phyloP scores from a whole-genome alignment of 2,329 filamentous ascomycete genomes.

The Exophiala dermatitidis region DNA sequence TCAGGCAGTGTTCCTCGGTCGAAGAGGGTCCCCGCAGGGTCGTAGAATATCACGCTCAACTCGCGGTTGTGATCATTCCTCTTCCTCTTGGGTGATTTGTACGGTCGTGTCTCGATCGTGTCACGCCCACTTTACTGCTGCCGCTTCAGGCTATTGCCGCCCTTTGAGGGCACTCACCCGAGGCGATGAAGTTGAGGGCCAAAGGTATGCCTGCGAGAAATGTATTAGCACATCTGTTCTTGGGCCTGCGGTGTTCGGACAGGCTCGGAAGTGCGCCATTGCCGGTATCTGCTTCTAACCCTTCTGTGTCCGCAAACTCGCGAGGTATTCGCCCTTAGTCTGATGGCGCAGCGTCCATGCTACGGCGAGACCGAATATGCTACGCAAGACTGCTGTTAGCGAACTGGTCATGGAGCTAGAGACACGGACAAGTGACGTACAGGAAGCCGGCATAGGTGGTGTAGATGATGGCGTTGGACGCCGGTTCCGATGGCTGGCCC shows the following conservation, averaged over 20 bases:
- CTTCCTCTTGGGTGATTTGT: constrained; percentile 4
- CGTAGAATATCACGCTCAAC: not conserved
- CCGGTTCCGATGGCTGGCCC: constrained; percentile 66
- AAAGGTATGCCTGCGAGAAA: constrained; percentile 59
- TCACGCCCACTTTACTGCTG: constrained; percentile 39
- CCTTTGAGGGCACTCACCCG: constrained; percentile 62
- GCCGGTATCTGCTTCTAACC: constrained; percentile 45
- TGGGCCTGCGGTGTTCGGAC: not conserved
- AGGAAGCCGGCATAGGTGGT: constrained; percentile 70
- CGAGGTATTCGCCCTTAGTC: constrained; percentile 63
- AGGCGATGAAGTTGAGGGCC: constrained; percentile 83
- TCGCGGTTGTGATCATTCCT: not conserved
- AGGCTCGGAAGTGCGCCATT: not conserved
- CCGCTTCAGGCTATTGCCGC: constrained; percentile 48
- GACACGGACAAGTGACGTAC: constrained; percentile 42
- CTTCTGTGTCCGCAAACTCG: constrained; percentile 74
- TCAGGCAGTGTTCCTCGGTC: constrained; percentile 30
- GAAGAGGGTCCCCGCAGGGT: constrained; percentile 23
- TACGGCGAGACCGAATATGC: constrained; percentile 55
- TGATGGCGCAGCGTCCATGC: constrained; percentile 54
- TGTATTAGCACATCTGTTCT: constrained; percentile 24
- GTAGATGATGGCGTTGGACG: constrained; percentile 78
- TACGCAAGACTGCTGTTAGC: constrained; percentile 33
- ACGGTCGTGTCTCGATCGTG: not conserved
- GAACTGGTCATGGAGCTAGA: constrained; percentile 4